Evolutionary conservation across 2,329 filamentous ascomycete genomes (phyloP), one percentile per base, ranked within the genome.

Genomic region (Apiospora sp.): DNA sequence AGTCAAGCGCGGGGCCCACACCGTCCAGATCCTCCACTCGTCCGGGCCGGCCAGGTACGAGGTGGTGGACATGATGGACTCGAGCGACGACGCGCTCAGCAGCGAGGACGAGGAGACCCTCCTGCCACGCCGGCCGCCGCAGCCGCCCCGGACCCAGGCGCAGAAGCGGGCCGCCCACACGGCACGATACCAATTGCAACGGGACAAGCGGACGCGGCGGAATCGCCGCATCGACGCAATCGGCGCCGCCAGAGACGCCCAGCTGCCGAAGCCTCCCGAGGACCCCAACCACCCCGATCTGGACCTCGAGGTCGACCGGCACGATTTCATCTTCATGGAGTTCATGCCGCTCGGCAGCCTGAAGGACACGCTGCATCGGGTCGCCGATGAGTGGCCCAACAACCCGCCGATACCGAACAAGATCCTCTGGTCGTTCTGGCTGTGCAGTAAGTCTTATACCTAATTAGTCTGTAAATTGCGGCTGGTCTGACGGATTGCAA

Each of bases 381-480:
- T 68, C 1, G 67, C n/a, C 14, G 37, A 46, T 8, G 10, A 44
- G 10, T 10, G 37, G 3, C 5, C 13, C 16, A 7, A 7, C 0
- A 14, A 22, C 16, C 8, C 4, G 13, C 13, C 4, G 44, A 48
- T 68, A 13, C 67, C 67, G 14, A 48, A 68, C 6, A 10, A 13
- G 27, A 22, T 68, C 19, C 67, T 68, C n/a, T 68, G 67, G 67
- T 68, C 67, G 7, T 68, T 68, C 37, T 68, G 67, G 67, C 67
- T 68, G 24, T 68, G 67, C 67, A 22, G 67, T 68, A 68, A 44
- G 67, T 10, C 37, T 41, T 10, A 41, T 41, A 10, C 37, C 8
- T 10, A 41, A 41, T 10, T 41, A 41, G 1, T 10, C 1, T 41
- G 37, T 1, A 10, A 41, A 41, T 41, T 41, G 37, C 4, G 2